phyloP scores from a whole-genome alignment of 2,329 filamentous ascomycete genomes.

The Talaromyces verruculosus region DNA sequence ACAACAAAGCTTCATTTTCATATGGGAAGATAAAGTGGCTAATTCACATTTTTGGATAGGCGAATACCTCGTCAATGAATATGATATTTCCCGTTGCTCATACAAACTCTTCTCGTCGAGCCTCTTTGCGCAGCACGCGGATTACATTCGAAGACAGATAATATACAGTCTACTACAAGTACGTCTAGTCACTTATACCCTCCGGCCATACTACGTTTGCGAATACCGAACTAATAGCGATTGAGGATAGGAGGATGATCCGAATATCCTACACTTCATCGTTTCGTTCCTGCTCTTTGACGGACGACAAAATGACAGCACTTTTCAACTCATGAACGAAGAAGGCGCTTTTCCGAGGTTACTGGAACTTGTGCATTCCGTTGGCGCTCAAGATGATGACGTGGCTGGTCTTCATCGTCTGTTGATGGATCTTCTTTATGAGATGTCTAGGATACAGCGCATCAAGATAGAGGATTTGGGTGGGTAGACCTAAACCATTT shows the following conservation, averaged over 20 bases:
- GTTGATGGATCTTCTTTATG: conserved; percentile 85
- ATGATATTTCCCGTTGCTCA: conserved; percentile 77
- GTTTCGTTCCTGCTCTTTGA: conserved; percentile 83
- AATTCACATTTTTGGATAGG: conserved; percentile 45
- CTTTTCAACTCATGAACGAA: conserved; percentile 82
- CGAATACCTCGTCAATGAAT: conserved; percentile 71
- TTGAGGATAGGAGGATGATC: conserved; percentile 73
- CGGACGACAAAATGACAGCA: conserved; percentile 72
- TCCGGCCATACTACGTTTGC: not conserved
- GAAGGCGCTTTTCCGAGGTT: conserved; percentile 82
- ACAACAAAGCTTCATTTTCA: not conserved
- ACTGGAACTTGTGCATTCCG: conserved; percentile 73
- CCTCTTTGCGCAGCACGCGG: conserved; percentile 71
- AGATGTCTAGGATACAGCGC: conserved; percentile 91
- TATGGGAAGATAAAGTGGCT: not conserved
- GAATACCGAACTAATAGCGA: conserved; percentile 3
- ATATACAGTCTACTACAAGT: conserved; percentile 80
- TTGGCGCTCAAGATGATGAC: conserved; percentile 53
- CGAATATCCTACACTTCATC: conserved; percentile 75
- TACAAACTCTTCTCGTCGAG: conserved; percentile 73
- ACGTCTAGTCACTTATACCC: conserved; percentile 24
- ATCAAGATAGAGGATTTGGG: conserved; percentile 73
- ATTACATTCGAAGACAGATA: conserved; percentile 90
- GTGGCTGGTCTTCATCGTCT: conserved; percentile 69
- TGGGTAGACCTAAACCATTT: conserved; percentile 46